Evolutionary conservation across 306 rosid species (phyloP), one percentile per base, ranked within the genome.

Genomic region (Ziziphus jujuba): DNA sequence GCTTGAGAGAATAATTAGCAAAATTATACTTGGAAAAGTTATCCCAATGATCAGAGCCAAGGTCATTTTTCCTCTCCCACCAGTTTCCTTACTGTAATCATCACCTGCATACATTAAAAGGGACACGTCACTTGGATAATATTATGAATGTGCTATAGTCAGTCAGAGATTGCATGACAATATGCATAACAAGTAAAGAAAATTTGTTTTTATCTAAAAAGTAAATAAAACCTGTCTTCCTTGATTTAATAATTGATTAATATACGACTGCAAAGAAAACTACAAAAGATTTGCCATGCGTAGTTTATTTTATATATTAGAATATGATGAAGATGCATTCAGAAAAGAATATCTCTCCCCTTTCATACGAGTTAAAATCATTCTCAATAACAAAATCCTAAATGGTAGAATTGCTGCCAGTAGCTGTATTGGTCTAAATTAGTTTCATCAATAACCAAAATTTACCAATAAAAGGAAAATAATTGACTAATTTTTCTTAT

Each of bases 1-100:
- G 70, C 84, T 78, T 61, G 88, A 83, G 51, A 87, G 74, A 66
- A 76, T 73, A 60, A 82, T 71, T 55, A 89, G 60, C 66, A 71
- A 66, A 56, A 69, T 51, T 65, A 77, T 61, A 72, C 73, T 47
- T 57, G 65, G 22, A 61, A 76, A 63, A 65, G 72, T 69, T 22
- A 82, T 61, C 38, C 53, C 76, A 68, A 79, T 52, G 51, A 87
- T 81, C 80, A 73, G 59, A 77, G 79, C 83, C 40, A 77, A 60
- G 19, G 81, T 67, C 64, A 65, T 56, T 56, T 61, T 78, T 51
- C 72, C 71, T 63, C 50, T 66, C 49, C 69, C 69, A 45, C 72
- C 75, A 14, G 54, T 62, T 75, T 75, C 56, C 61, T 59, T 67
- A 62, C 61, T 55, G 56, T 59, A 28, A 49, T 61, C 59, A 44